Base-by-base conservation (phyloP, 306 rosid genomes). In the Vigna trinervia region DNA sequence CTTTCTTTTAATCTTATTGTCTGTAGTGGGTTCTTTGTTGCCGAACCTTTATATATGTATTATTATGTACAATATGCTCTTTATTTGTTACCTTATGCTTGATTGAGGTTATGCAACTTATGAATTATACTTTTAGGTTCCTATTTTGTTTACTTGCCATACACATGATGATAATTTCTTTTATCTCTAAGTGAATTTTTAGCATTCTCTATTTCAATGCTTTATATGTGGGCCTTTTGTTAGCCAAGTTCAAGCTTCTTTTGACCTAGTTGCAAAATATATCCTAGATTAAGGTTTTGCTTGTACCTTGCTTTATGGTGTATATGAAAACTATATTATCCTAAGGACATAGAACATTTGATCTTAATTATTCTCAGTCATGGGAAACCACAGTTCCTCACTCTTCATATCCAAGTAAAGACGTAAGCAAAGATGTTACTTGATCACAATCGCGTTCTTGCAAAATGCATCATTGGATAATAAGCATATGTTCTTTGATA, bases 191-290 rank as follows among this genome's bases (percentile, higher is more conserved):
- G 5, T 52, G 73, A 78, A 67, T 23, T 36, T 54, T 56, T 20
- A 53, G 53, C 61, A 45, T 69, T 79, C 45, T 38, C 48, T 68
- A 45, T 53, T 47, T 54, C 43, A 73, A 50, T 51, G 38, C 22
- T 45, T 74, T 68, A 60, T 72, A 50, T 38, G 66, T 52, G 20
- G 23, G 30, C 78, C 15, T 51, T 71, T 26, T 12, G 76, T 58
- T 38, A 73, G 30, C 13, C 43, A 54, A 63, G 61, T 60, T 80
- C 60, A 30, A 73, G 61, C 53, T 52, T 80, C 15, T 39, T 71
- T 32, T 60, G n/a, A 59, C 51, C 65, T 47, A 63, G 43, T 34
- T 71, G 64, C n/a, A 46, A 61, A 62, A 8, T 51, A 60, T 74
- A 74, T 69, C 51, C 34, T 60, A 41, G 47, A 39, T 73, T 50